A percentile compares a stretch with the other conserved stretches of the same genome.
Evolutionary conservation across 768 basidiomycete genomes (phyloP).

Genomic region (Xerocomellus amylosporus): DNA sequence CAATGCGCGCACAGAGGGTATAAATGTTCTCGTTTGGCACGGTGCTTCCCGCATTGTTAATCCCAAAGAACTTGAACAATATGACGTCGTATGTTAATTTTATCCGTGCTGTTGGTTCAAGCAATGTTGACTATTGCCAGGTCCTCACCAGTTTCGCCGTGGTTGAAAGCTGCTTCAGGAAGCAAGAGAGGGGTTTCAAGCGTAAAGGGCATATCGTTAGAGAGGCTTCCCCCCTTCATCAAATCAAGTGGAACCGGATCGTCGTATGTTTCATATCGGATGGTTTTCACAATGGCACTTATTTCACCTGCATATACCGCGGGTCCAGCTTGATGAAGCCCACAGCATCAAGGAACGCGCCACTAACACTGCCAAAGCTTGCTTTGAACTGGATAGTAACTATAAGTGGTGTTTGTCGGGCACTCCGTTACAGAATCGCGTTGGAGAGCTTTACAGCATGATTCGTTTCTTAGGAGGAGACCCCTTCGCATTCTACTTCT

Average conservation of each 20-base stretch:
- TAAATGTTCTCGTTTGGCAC: slow-evolving; percentile 93
- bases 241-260: slow-evolving; percentile 80
- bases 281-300: not conserved
- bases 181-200: slow-evolving; percentile 91
- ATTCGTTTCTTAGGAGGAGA: slow-evolving; percentile 91
- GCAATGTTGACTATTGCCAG: slow-evolving; percentile 33
- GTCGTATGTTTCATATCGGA: slow-evolving; percentile 45
- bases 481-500: slow-evolving; percentile 90
- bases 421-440: slow-evolving; percentile 94
- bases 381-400: slow-evolving; percentile 79
- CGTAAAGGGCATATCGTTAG: slow-evolving; percentile 79
- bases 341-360: slow-evolving; percentile 97
- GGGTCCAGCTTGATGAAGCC: slow-evolving; percentile 82
- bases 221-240: slow-evolving; percentile 84
- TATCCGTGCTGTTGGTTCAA: not conserved
- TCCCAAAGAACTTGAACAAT: slow-evolving; percentile 67
- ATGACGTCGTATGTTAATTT: slow-evolving; percentile 68
- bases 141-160: slow-evolving; percentile 87
- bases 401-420: slow-evolving; percentile 96
- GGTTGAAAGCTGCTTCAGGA: slow-evolving; percentile 87
- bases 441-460: slow-evolving; percentile 97
- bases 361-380: slow-evolving; percentile 96
- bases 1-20: slow-evolving; percentile 73
- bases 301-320: not conserved
- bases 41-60: slow-evolving; percentile 71